These are phyloP conservation scores for Luffa aegyptiaca DNA, from an alignment of 306 rosid species.

Conservation along the genomic window DNA sequence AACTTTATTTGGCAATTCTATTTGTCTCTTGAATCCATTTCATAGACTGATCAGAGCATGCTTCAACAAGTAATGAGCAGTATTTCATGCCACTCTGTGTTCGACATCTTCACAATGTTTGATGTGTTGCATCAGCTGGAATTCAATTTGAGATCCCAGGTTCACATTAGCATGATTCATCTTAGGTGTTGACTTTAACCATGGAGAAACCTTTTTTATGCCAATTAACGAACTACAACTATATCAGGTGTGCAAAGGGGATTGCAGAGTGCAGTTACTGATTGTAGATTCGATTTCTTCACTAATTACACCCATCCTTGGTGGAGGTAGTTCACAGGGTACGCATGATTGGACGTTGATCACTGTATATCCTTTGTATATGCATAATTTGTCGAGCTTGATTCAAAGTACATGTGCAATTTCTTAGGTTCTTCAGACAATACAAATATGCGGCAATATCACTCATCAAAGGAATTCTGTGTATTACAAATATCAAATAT, in stretches of 20 bases:
- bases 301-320: constrained; percentile 73
- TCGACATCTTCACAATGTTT: constrained; percentile 68
- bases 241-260: constrained; percentile 34
- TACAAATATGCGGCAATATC: background rate
- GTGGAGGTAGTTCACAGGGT: constrained; percentile 77
- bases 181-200: constrained; percentile 12
- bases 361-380: background rate
- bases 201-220: constrained; percentile 5
- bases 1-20: constrained; percentile 8
- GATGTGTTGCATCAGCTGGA: constrained; percentile 62
- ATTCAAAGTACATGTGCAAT: background rate
- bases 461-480: background rate
- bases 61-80: constrained; percentile 49
- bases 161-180: constrained; percentile 21
- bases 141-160: constrained; percentile 50
- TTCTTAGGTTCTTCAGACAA: background rate
- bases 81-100: constrained; percentile 66
- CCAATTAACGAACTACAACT: constrained; percentile 16
- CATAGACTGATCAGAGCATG: constrained; percentile 30
- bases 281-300: constrained; percentile 81
- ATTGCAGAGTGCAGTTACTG: constrained; percentile 46
- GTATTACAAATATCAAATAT: background rate
- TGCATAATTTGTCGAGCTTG: background rate
- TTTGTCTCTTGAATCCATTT: constrained; percentile 2
- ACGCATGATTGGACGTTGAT: constrained; percentile 22